Conservation (phyloP, 2,329 filamentous ascomycete genomes). For the Xylariomycetidae sp. region DNA sequence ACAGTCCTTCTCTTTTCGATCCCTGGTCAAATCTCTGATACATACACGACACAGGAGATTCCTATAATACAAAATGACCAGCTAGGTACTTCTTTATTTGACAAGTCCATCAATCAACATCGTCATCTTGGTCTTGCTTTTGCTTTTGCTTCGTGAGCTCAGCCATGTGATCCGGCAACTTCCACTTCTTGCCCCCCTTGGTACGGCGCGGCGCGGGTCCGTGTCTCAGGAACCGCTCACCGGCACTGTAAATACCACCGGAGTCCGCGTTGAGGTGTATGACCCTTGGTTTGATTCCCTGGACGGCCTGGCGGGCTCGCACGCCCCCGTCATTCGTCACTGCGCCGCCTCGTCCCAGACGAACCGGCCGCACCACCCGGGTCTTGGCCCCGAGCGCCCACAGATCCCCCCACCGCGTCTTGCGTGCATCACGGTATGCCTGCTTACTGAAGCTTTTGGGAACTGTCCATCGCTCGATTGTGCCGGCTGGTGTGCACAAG, state of each 20-base stretch:
- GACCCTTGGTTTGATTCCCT: constrained; percentile 34
- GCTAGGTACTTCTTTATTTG: neutral
- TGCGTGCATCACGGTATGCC: constrained; percentile 89
- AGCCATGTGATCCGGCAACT: constrained; percentile 31
- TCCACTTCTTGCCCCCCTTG: constrained; percentile 36
- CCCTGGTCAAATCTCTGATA: too few relatives aligned
- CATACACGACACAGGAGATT: too few relatives aligned
- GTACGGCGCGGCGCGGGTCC: constrained; percentile 31
- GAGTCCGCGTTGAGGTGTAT: constrained; percentile 33
- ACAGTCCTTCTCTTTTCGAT: too few relatives aligned
- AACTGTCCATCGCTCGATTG: constrained; percentile 90
- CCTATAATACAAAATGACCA: too few relatives aligned
- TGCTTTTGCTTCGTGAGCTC: constrained; percentile 23
- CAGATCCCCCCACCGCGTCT: constrained; percentile 85
- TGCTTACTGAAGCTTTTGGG: constrained; percentile 74
- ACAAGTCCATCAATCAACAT: neutral
- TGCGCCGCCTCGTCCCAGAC: constrained; percentile 47
- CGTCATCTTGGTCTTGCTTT: neutral
- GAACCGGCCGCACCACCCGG: constrained; percentile 56
- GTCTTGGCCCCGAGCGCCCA: constrained; percentile 96
- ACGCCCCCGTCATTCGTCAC: constrained; percentile 42
- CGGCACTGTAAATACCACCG: constrained; percentile 34
- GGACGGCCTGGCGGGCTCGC: constrained; percentile 28
- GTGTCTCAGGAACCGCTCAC: constrained; percentile 26
- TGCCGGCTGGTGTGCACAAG: constrained; percentile 80